Percentiles rank a stretch among this genome's conserved stretches.
Evolutionary conservation across 257 asterid species (phyloP).

Genomic region (Anisodus acutangulus): DNA sequence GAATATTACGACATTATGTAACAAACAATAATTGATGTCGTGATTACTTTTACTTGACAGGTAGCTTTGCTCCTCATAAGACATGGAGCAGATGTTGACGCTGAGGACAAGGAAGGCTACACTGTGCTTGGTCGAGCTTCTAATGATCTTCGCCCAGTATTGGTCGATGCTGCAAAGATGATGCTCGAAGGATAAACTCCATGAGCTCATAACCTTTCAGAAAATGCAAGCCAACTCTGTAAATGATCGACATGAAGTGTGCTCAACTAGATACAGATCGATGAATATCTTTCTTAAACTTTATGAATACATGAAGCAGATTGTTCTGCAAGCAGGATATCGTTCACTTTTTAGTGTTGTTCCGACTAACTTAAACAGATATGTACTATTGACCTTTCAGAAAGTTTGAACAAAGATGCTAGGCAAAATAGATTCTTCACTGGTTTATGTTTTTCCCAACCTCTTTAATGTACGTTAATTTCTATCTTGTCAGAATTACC

Average conservation of each 20-base stretch:
- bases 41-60: constrained; percentile 46
- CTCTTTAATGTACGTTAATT: neutral
- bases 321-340: neutral
- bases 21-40: neutral
- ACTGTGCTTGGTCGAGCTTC: constrained; percentile 88
- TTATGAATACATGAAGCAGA: neutral
- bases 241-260: neutral
- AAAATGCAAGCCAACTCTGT: neutral
- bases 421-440: neutral
- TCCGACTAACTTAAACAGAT: neutral
- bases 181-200: constrained; percentile 75
- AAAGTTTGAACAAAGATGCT: neutral
- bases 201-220: neutral
- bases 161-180: constrained; percentile 86
- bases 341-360: neutral
- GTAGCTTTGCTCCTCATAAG: constrained; percentile 90
- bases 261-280: neutral
- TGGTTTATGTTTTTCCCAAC: neutral
- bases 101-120: constrained; percentile 73
- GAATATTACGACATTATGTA: neutral
- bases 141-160: constrained; percentile 56
- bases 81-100: constrained; percentile 93
- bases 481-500: neutral
- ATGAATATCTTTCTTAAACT: neutral
- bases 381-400: neutral